Base-by-base conservation (phyloP, 2,329 filamentous ascomycete genomes). In the Botryosphaeria dothidea region DNA sequence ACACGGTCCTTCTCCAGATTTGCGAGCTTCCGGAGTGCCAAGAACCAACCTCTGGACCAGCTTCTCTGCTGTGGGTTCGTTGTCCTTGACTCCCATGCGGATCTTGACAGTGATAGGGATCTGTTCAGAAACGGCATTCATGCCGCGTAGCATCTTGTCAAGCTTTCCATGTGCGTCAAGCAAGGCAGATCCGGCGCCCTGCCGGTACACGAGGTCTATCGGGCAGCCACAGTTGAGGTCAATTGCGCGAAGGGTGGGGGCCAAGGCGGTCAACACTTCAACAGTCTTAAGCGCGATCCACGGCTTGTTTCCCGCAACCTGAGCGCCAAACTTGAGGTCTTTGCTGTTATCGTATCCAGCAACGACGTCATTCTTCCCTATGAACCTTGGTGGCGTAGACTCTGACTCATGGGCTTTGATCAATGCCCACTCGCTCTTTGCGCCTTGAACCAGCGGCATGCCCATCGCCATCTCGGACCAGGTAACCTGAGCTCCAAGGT, bases 391-490 rank as follows among this genome's bases (percentile, higher is more conserved):
- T 25, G 92, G 87, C 23, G 81, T 78, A 19, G 90, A 82, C 78
- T 99, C 95, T 6, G 89, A 91, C 75, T 93, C 88, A 74, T 99
- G 95, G 3, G 92, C 92, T 78, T 95, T 96, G 84, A 98, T 87
- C 64, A 99, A 83, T 21, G 95, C 93, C 95, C 95, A 99, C 80
- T 99, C 95, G 1, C 89, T 85, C 79, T 94, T 96, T 68, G 91
- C 87, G 38, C 95, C 95, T 77, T 97, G 93, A 5, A 99, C 85
- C 46, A 99, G 80, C 9, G 94, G 93, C 77, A 96, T 82, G 29
- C 92, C 89, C 86, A 99, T 91, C 3, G 94, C 95, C 95, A 99
- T 99, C 79, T 99, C 95, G 0, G 94, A 98, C 82, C 97, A 99
- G 0, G 95, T 99, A 56, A 96, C 84, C 74, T 97, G 91, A 29